These are phyloP conservation scores for Lindgomyces ingoldianus DNA, from an alignment of 495 filamentous ascomycete species.

Conservation along the genomic window DNA sequence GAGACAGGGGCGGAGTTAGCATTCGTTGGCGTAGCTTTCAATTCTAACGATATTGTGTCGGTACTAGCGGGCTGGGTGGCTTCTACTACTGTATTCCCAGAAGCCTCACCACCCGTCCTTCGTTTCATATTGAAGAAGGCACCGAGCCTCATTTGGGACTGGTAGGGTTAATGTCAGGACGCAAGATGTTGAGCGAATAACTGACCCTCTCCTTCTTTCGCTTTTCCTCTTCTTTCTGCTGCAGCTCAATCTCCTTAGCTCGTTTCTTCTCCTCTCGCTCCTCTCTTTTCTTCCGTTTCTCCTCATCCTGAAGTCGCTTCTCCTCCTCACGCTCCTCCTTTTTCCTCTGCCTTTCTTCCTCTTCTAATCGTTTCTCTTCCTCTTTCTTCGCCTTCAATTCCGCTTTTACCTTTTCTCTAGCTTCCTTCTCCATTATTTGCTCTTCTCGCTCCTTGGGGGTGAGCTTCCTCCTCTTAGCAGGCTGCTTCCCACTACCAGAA, in stretches of 20 bases:
- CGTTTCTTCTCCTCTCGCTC: slow-evolving; percentile 53
- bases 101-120: slow-evolving; percentile 2
- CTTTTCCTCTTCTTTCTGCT: slow-evolving; percentile 53
- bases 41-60: slow-evolving; percentile 41
- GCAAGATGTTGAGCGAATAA: background rate
- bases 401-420: slow-evolving; percentile 40
- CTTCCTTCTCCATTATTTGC: slow-evolving; percentile 16
- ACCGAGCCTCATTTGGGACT: slow-evolving; percentile 62
- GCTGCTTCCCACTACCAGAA: slow-evolving; percentile 12
- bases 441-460: slow-evolving; percentile 26
- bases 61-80: slow-evolving; percentile 21
- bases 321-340: slow-evolving; percentile 49
- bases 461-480: slow-evolving; percentile 36
- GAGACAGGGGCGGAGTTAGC: slow-evolving; percentile 29
- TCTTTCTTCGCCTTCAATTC: slow-evolving; percentile 49
- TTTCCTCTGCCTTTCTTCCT: slow-evolving; percentile 46
- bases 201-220: slow-evolving; percentile 53
- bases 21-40: slow-evolving; percentile 33
- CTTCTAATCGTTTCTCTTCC: slow-evolving; percentile 46
- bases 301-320: slow-evolving; percentile 48
- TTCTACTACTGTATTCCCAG: slow-evolving; percentile 14
- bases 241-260: slow-evolving; percentile 44
- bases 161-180: background rate
- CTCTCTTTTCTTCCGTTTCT: slow-evolving; percentile 44
- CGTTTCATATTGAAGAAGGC: slow-evolving; percentile 60